These are phyloP conservation scores for Ulota crispa DNA, from an alignment of 225 moss, liverwort and hornwort species.

Conservation along the genomic window DNA sequence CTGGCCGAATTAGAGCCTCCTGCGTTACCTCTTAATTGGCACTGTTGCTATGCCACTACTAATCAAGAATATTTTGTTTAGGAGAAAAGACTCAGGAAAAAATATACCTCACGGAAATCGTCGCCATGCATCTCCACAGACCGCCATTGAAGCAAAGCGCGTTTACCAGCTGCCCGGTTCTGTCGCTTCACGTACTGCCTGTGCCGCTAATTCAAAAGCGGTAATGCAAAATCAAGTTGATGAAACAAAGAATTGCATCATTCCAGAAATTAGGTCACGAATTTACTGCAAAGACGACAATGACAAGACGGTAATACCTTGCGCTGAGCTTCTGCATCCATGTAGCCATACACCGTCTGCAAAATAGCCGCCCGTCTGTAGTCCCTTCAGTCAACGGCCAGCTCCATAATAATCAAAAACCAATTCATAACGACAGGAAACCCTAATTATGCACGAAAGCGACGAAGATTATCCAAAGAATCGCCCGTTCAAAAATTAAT, in stretches of 20 bases:
- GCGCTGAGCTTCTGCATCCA: conserved; percentile 50
- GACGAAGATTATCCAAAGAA: neutral
- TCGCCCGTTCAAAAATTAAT: neutral
- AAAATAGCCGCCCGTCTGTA: conserved; percentile 26
- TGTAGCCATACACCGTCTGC: conserved; percentile 58
- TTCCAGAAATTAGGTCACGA: neutral
- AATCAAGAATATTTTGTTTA: neutral
- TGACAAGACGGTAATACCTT: conserved; percentile 27
- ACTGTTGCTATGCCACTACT: neutral
- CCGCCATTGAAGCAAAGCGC: conserved; percentile 54
- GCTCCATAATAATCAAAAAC: neutral
- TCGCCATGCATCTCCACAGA: conserved; percentile 56
- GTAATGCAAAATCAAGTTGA: neutral
- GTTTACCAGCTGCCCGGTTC: conserved; percentile 59
- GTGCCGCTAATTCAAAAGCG: conserved; percentile 38
- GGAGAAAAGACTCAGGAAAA: neutral
- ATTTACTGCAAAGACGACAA: neutral
- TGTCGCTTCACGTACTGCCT: conserved; percentile 53
- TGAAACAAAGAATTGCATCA: neutral
- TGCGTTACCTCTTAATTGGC: neutral
- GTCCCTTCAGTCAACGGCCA: conserved; percentile 28
- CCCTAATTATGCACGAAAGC: neutral
- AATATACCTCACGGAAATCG: conserved; percentile 42
- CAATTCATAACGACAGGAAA: neutral
- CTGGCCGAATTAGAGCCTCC: too few relatives aligned